These are phyloP conservation scores for Corylus americana DNA, from an alignment of 306 rosid species.

Conservation along the genomic window DNA sequence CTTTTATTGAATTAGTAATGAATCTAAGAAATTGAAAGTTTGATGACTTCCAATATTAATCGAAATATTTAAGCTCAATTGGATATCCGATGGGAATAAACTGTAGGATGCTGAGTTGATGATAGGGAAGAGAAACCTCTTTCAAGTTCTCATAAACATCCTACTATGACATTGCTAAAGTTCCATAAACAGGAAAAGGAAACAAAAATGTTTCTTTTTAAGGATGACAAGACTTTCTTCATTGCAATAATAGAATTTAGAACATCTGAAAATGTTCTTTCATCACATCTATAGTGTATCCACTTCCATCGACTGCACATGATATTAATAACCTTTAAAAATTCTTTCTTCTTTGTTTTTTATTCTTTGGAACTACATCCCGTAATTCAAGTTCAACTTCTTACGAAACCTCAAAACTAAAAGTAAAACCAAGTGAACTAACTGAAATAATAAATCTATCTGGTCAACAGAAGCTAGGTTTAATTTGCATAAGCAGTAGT, in stretches of 20 bases:
- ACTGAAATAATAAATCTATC: background rate
- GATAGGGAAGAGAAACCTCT: background rate
- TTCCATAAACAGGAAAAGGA: background rate
- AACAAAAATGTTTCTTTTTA: background rate
- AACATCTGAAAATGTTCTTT: background rate
- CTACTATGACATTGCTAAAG: background rate
- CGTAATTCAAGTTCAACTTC: background rate
- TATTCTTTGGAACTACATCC: background rate
- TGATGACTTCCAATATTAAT: background rate
- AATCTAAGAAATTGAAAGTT: background rate
- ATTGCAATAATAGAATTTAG: background rate
- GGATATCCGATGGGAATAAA: background rate
- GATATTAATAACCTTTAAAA: background rate
- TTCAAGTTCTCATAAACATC: background rate
- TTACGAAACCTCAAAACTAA: background rate
- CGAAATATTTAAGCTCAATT: background rate
- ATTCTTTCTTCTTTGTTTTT: background rate
- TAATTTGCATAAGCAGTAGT: background rate
- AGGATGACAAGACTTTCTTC: background rate
- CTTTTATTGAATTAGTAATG: background rate
- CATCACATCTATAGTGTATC: background rate
- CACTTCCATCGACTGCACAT: background rate
- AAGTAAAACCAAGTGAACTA: background rate
- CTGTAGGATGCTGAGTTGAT: background rate
- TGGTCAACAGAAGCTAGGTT: background rate